Conservation (phyloP, 2,329 filamentous ascomycete genomes). For the Cryoendolithus antarcticus region DNA sequence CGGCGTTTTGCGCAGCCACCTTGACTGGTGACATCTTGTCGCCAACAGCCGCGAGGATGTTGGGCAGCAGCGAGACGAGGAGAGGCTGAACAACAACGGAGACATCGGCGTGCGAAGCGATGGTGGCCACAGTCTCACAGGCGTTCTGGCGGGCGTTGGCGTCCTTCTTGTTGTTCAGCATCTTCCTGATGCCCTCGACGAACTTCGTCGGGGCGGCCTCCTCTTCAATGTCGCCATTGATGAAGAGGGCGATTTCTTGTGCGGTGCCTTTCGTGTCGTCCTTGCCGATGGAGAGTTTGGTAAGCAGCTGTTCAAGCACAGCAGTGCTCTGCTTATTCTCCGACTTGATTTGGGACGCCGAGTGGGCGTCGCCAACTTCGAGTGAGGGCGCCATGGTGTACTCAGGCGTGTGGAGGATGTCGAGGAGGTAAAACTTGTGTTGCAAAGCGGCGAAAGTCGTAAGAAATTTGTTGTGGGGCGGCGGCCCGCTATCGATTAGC, state of each 20-base stretch:
- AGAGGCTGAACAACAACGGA: slow-evolving; percentile 87
- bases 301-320: slow-evolving; percentile 83
- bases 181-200: slow-evolving; percentile 75
- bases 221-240: slow-evolving; percentile 94
- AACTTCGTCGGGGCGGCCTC: slow-evolving; percentile 80
- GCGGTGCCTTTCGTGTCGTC: slow-evolving; percentile 66
- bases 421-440: too few species aligned
- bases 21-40: slow-evolving; percentile 96
- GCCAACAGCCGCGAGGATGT: slow-evolving; percentile 69
- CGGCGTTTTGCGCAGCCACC: slow-evolving; percentile 72
- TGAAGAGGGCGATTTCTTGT: slow-evolving; percentile 81
- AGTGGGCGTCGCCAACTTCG: too few species aligned
- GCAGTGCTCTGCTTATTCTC: slow-evolving; percentile 58
- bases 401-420: too few species aligned
- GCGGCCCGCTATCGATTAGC: too few species aligned
- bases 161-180: slow-evolving; percentile 91
- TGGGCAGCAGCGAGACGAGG: slow-evolving; percentile 68
- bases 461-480: too few species aligned
- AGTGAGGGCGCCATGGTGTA: too few species aligned
- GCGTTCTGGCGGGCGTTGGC: slow-evolving; percentile 71
- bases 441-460: too few species aligned
- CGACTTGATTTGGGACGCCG: slow-evolving; percentile 25
- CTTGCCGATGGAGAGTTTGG: slow-evolving; percentile 87
- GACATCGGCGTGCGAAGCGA: slow-evolving; percentile 73
- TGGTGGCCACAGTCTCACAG: slow-evolving; percentile 68